Conservation (phyloP, 805 yeast genomes). For the Spathaspora gorwiae region DNA sequence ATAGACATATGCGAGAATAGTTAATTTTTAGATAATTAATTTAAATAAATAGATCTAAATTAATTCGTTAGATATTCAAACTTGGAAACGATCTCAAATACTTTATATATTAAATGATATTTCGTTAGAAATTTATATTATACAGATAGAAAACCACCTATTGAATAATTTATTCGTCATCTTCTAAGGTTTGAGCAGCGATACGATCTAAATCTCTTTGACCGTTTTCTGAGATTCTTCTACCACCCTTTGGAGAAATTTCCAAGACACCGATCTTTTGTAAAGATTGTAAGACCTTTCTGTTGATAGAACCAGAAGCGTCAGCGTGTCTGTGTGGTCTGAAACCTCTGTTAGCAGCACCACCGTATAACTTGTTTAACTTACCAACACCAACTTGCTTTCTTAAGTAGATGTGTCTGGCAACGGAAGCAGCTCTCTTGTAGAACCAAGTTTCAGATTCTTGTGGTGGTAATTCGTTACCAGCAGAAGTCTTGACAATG, state of each 20-base stretch:
- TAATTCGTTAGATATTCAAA: neutral
- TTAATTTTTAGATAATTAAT: neutral
- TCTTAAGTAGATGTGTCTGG: constrained; percentile 99
- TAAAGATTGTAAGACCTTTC: constrained; percentile 95
- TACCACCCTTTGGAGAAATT: constrained; percentile 96
- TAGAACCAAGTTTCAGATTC: constrained; percentile 99
- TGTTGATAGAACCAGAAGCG: constrained; percentile 99
- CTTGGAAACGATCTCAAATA: neutral
- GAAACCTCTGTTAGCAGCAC: constrained; percentile 98
- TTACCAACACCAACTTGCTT: constrained; percentile 99
- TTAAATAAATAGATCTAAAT: neutral
- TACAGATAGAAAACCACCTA: neutral
- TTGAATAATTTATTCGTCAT: constrained; percentile 49
- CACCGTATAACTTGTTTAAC: constrained; percentile 98
- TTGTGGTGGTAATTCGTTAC: constrained; percentile 99
- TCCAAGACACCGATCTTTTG: constrained; percentile 98
- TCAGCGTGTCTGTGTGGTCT: constrained; percentile 98
- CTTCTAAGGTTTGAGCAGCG: constrained; percentile 98
- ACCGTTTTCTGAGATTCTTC: constrained; percentile 98
- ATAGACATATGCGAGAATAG: neutral
- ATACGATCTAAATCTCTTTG: constrained; percentile 99
- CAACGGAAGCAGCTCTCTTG: constrained; percentile 99
- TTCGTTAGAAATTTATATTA: constrained; percentile 5
- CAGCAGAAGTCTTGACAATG: constrained; percentile 97
- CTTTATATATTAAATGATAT: neutral